Percentiles rank a stretch among this genome's conserved stretches.
These are phyloP conservation scores for Angomonas deanei DNA, from an alignment of 208 protist genomes.

Conservation along the genomic window DNA sequence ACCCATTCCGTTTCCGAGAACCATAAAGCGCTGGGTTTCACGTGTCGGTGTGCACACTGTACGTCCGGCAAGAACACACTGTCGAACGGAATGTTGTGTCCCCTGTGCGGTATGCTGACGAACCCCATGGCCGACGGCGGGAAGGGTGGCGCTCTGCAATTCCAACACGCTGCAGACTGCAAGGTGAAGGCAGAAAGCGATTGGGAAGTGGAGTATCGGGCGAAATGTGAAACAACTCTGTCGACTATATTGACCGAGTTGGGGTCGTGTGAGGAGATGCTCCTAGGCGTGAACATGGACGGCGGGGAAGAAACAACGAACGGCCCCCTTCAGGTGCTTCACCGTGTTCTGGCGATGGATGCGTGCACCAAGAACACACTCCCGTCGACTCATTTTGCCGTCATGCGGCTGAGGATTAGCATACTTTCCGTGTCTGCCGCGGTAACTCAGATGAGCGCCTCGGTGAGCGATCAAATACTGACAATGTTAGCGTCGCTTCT, in stretches of 20 bases:
- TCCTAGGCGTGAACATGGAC: no score
- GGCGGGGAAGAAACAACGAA: no score
- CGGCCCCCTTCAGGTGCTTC: constrained; percentile 17
- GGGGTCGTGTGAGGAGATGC: no score
- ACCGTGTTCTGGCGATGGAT: constrained; percentile 44
- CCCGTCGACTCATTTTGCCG: constrained; percentile 46
- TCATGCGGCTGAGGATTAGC: constrained; percentile 40
- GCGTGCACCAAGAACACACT: constrained; percentile 17
- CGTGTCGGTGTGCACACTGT: constrained; percentile 48
- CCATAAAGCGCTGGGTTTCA: constrained; percentile 22
- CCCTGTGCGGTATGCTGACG: constrained; percentile 37
- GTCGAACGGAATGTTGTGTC: constrained; percentile 48
- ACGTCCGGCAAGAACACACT: constrained; percentile 17
- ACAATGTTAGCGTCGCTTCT: constrained; percentile 37
- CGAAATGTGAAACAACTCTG: no score
- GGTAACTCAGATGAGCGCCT: constrained; percentile 17
- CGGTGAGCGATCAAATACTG: constrained; percentile 30
- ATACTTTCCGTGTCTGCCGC: constrained; percentile 32
- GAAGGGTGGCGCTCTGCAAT: no score
- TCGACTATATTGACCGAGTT: no score
- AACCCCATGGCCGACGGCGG: no score
- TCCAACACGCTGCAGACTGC: constrained; percentile 11
- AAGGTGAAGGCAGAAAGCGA: no score
- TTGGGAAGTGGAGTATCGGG: no score
- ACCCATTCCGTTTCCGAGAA: constrained; percentile 22